Conservation (phyloP, 257 asterid species). For the Oldenlandia corymbosa region DNA sequence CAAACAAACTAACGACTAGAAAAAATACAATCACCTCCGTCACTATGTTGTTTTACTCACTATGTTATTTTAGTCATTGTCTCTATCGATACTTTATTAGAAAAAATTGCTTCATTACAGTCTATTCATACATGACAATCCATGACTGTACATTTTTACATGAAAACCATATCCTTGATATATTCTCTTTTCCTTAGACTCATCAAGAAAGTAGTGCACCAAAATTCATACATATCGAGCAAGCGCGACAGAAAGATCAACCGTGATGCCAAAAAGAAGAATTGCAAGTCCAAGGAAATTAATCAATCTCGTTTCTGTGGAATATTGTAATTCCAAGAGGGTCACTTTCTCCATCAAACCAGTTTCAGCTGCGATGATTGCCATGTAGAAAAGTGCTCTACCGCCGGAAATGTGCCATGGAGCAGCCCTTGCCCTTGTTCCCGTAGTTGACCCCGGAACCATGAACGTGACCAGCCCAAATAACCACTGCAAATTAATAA, state of each 20-base stretch:
- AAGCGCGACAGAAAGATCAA: constrained; percentile 57
- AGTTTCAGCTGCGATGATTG: constrained; percentile 57
- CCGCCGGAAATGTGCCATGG: constrained; percentile 64
- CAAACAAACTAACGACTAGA: too few relatives aligned
- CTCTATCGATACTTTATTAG: too few relatives aligned
- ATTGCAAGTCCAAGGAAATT: constrained; percentile 59
- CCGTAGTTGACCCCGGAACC: constrained; percentile 32
- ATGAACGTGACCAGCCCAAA: constrained; percentile 41
- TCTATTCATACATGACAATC: too few relatives aligned
- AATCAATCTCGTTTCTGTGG: constrained; percentile 38
- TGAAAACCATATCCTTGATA: too few relatives aligned
- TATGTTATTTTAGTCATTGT: too few relatives aligned
- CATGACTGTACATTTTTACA: too few relatives aligned
- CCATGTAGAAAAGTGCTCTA: constrained; percentile 55
- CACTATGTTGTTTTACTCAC: too few relatives aligned
- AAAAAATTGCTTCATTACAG: too few relatives aligned
- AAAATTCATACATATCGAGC: constrained; percentile 35
- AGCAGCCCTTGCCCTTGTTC: constrained; percentile 23
- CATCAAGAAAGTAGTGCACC: too few relatives aligned
- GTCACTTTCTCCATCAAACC: constrained; percentile 69
- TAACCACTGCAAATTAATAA: constrained; percentile 43
- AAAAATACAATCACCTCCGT: too few relatives aligned
- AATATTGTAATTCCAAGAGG: constrained; percentile 22
- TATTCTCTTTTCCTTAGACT: too few relatives aligned
- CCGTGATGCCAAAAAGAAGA: constrained; percentile 59